Evolutionary conservation across 306 rosid genomes (phyloP), one percentile per base, ranked within the genome.

Genomic region (Vicia faba): DNA sequence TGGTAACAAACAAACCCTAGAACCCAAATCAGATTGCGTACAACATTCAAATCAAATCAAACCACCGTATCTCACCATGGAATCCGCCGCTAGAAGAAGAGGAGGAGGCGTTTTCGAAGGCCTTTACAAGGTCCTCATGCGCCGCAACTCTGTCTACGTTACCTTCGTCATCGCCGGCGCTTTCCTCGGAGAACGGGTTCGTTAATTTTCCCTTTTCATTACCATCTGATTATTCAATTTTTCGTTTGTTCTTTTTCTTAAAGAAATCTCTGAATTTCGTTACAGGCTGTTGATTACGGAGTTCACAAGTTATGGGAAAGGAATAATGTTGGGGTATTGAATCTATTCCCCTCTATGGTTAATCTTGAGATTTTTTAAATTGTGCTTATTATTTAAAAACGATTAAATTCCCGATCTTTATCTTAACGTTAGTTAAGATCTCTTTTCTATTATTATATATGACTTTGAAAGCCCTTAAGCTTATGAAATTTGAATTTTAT

Each of bases 281-380:
- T 89, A 74, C 89, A 92, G 98, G 99, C 87, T 64, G 96, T 93
- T 56, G 99, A 93, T 90, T 90, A 90, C 67, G 99, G 99, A 54
- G 92, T 93, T 75, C 91, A 88, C 70, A 88, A 82, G 84, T 70
- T 93, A 16, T 93, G 99, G 99, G 99, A 90, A 80, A 2, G 31
- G 80, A 93, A 93, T 71, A 93, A 93, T 64, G 84, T 93, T 68
- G 99, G 99, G 97, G 99, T 93, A 86, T 26, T 62, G 15, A 2
- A 16, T 39, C 65, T 66, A 28, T 76, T 44, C 8, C 8, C 11
- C 68, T 69, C 36, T 29, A 18, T 63, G 50, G 12, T 56, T 72
- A 33, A 71, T 71, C 57, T 61, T 11, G 45, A 26, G 41, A 45
- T 67, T 31, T 44, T 5, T n/a, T n/a, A n/a, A n/a, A n/a, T n/a